Conservation (phyloP, 805 yeast species). For the Cyberlindnera mrakii region DNA sequence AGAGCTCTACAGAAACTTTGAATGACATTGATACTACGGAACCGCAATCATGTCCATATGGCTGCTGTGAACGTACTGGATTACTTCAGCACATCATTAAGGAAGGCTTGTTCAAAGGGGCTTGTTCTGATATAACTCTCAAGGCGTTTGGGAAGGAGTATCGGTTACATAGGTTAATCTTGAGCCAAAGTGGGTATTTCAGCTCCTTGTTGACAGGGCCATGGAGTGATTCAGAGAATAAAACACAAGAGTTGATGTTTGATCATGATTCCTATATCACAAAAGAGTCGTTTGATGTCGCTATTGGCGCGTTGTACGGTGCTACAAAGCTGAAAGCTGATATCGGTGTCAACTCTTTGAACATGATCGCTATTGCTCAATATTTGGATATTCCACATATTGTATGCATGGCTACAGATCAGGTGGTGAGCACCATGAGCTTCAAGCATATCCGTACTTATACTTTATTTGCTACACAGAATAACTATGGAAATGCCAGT, state of each 20-base stretch:
- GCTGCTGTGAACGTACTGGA: slow-evolving; percentile 22
- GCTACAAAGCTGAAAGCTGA: slow-evolving; percentile 26
- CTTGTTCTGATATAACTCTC: slow-evolving; percentile 42
- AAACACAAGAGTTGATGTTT: slow-evolving; percentile 27
- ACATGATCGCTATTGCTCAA: slow-evolving; percentile 44
- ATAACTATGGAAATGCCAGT: slow-evolving; percentile 41
- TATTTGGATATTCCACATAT: slow-evolving; percentile 40
- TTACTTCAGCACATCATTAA: slow-evolving; percentile 28
- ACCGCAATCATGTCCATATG: slow-evolving; percentile 21
- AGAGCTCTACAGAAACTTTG: not conserved
- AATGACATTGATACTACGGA: slow-evolving; percentile 1
- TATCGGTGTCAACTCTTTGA: slow-evolving; percentile 27
- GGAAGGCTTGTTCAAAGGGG: slow-evolving; percentile 38
- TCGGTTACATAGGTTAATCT: slow-evolving; percentile 38
- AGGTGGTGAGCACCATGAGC: slow-evolving; percentile 28
- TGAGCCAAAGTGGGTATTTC: slow-evolving; percentile 43
- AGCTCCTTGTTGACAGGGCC: slow-evolving; percentile 35
- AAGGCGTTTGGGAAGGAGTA: slow-evolving; percentile 40
- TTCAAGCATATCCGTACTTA: slow-evolving; percentile 32
- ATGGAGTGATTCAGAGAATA: slow-evolving; percentile 31
- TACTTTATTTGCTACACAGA: slow-evolving; percentile 36
- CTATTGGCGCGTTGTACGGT: slow-evolving; percentile 39
- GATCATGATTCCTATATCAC: slow-evolving; percentile 37
- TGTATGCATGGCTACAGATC: slow-evolving; percentile 38
- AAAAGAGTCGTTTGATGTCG: slow-evolving; percentile 41